Evolutionary conservation across 2,329 filamentous ascomycete species (phyloP), one percentile per base, ranked within the genome.

Genomic region (Sarocladium oryzae): DNA sequence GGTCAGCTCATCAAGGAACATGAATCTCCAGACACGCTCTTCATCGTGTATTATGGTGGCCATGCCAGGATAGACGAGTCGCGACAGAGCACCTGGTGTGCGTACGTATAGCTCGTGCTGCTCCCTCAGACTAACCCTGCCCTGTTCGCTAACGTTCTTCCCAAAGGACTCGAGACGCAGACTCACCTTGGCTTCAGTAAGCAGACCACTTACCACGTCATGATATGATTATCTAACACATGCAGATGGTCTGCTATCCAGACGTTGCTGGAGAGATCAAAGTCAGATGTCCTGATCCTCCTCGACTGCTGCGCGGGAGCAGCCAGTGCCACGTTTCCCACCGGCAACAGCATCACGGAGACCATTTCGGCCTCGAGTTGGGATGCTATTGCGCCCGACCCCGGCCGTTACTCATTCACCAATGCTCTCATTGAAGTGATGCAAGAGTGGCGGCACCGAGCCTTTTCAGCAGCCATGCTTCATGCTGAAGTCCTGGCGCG

Each of bases 361-460:
- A 81, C 78, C 8, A 82, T 82, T 56, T 82, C 78, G 4, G 79
- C 79, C 3, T 82, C 78, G 2, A 81, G 78, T 50, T 82, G 78
- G 78, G 78, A 82, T 53, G 77, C 78, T 38, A 81, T 80, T 49
- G 78, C 79, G 10, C 78, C 79, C 0, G 75, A 81, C 52, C 79
- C 79, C 11, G 78, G 79, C 7, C 70, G 77, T 4, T 81, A 79
- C 58, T 82, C 78, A 0, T 82, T 82, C 57, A 81, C 78, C 2
- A 78, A 76, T 50, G 75, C 76, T 20, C 66, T 82, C 13, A 81
- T 82, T 38, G 78, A 82, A 54, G 78, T 82, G 1, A 66, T 82
- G 13, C 72, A 76, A 52, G 77, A 81, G 56, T 82, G 79, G 79
- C 71, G 73, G 21, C 57, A 71, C 9, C 72, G 74, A 51, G 72